phyloP scores from a whole-genome alignment of 352 stramenopile genomes.

The Globisporangium nodosum region DNA sequence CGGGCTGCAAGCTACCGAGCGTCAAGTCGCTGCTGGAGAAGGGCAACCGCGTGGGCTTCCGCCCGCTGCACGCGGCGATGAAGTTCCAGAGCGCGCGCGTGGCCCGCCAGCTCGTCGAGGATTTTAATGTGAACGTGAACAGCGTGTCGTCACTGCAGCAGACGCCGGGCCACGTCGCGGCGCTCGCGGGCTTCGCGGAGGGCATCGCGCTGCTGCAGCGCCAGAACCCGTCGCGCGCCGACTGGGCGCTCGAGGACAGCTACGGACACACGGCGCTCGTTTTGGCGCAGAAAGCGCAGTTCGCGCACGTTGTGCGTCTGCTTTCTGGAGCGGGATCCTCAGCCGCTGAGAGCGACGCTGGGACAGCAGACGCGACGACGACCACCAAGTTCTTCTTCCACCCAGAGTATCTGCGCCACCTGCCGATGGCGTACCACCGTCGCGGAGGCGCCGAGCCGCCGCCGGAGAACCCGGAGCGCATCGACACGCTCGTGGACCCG shows the following conservation, averaged over 20 bases:
- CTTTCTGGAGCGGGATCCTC: slow-evolving; percentile 9
- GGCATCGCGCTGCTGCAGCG: slow-evolving; percentile 44
- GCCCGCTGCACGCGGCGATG: slow-evolving; percentile 59
- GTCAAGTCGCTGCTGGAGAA: slow-evolving; percentile 43
- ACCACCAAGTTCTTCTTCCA: slow-evolving; percentile 72
- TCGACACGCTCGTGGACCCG: slow-evolving; percentile 81
- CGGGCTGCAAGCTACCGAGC: slow-evolving; percentile 15
- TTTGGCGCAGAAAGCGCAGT: slow-evolving; percentile 36
- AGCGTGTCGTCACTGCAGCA: slow-evolving; percentile 41
- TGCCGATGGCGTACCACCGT: slow-evolving; percentile 63
- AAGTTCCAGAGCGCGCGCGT: slow-evolving; percentile 43
- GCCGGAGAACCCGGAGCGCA: slow-evolving; percentile 86
- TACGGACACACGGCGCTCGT: slow-evolving; percentile 45
- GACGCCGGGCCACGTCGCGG: slow-evolving; percentile 65
- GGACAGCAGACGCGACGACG: slow-evolving; percentile 2
- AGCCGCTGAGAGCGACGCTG: neutral
- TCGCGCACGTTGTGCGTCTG: slow-evolving; percentile 23
- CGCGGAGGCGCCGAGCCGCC: slow-evolving; percentile 68
- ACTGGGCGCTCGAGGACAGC: slow-evolving; percentile 34
- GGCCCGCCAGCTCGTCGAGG: slow-evolving; percentile 23
- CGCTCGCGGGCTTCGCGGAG: slow-evolving; percentile 34
- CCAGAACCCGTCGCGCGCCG: slow-evolving; percentile 7
- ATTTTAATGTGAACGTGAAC: slow-evolving; percentile 43
- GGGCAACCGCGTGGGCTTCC: slow-evolving; percentile 60
- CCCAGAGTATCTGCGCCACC: slow-evolving; percentile 65